Evolutionary conservation across 2,329 filamentous ascomycete genomes (phyloP).

Genomic region (Penicillium italicum): DNA sequence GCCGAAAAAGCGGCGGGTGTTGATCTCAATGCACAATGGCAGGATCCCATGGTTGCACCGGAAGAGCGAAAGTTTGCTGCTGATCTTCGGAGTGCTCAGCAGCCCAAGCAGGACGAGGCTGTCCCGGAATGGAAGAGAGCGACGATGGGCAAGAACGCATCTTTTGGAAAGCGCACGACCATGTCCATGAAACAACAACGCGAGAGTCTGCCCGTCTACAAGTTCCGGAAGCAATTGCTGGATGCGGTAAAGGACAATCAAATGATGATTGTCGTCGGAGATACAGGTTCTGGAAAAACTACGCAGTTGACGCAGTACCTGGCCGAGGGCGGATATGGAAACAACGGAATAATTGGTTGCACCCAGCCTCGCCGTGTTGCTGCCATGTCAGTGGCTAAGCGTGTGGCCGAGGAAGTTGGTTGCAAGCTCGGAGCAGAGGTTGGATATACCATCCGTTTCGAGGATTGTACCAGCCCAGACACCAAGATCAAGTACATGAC

Average conservation of each 20-base stretch:
- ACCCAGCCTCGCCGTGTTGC: conserved; percentile 96
- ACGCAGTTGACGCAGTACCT: conserved; percentile 95
- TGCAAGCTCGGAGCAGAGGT: conserved; percentile 88
- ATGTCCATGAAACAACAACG: conserved; percentile 95
- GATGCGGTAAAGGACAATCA: conserved; percentile 85
- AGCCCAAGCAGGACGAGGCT: conserved; percentile 58
- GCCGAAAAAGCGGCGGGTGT: conserved; percentile 73
- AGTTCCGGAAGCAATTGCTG: conserved; percentile 81
- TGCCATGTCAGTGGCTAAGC: conserved; percentile 95
- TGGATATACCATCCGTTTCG: conserved; percentile 95
- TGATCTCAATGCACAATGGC: conserved; percentile 87
- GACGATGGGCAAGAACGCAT: conserved; percentile 72
- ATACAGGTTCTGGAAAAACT: conserved; percentile 96
- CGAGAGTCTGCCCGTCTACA: conserved; percentile 82
- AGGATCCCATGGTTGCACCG: conserved; percentile 88
- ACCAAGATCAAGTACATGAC: conserved; percentile 99
- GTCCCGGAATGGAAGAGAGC: conserved; percentile 92
- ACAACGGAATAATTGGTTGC: conserved; percentile 86
- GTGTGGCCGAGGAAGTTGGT: conserved; percentile 93
- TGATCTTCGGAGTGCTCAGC: conserved; percentile 69
- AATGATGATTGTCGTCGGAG: conserved; percentile 90
- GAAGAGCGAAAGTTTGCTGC: conserved; percentile 85
- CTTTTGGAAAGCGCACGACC: conserved; percentile 78
- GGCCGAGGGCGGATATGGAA: conserved; percentile 84
- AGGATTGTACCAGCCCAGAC: conserved; percentile 81